Evolutionary conservation across 1,284 basidiomycete genomes (phyloP).

Genomic region (Ceratobasidium sp.): DNA sequence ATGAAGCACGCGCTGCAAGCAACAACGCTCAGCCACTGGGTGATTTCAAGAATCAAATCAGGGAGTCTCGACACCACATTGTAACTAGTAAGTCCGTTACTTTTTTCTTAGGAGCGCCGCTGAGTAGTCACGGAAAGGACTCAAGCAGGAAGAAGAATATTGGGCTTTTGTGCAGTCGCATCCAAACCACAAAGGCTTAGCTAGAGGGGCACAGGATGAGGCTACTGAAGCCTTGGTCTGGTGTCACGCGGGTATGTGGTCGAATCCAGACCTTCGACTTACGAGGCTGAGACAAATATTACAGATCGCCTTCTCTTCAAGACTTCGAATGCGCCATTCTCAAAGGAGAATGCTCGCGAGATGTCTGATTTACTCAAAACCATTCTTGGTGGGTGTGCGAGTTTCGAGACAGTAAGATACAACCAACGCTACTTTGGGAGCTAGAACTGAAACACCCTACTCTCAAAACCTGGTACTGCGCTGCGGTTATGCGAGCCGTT

Average conservation of each 20-base stretch:
- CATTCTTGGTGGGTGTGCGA: background rate
- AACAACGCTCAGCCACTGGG: background rate
- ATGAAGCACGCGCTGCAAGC: constrained; percentile 14
- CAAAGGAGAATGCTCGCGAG: constrained; percentile 5
- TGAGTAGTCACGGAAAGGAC: background rate
- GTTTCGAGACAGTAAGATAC: too few relatives aligned
- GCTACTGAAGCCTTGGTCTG: constrained; percentile 11
- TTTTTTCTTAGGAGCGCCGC: too few relatives aligned
- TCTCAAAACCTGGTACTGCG: constrained; percentile 21
- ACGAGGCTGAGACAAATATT: background rate
- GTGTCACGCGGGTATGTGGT: constrained; percentile 8
- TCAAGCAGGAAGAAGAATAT: background rate
- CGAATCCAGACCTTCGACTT: background rate
- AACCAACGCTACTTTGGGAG: too few relatives aligned
- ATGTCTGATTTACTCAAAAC: constrained; percentile 21
- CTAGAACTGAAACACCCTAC: background rate
- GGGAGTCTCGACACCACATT: too few relatives aligned
- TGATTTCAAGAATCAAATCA: background rate
- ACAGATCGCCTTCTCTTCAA: constrained; percentile 16
- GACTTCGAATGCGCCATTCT: constrained; percentile 11
- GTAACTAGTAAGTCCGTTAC: constrained; percentile 1
- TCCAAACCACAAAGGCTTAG: background rate
- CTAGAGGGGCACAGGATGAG: background rate
- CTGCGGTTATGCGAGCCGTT: constrained; percentile 9
- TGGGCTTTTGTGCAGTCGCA: constrained; percentile 20